Evolutionary conservation across 2,329 filamentous ascomycete species (phyloP), one percentile per base, ranked within the genome.

Genomic region (Aspergillus awamori): DNA sequence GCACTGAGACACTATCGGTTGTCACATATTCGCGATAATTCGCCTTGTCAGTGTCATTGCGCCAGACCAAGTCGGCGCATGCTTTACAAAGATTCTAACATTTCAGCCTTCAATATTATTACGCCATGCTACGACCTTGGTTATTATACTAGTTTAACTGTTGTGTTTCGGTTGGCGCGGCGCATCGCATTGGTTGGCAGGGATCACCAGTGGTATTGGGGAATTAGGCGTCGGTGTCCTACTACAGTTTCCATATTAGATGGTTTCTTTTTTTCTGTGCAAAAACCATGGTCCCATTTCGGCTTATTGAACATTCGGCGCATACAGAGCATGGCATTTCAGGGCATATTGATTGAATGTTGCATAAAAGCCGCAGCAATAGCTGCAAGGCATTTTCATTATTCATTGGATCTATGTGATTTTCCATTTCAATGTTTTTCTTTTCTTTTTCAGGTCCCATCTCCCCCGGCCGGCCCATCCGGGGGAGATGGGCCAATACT

Each of bases 251-350:
- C 30, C 36, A 56, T 11, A 43, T 45, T 45, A 30, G 43, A 56
- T 45, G 53, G 53, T 47, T 41, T 56, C 13, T 15, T 13, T 11
- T 36, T 36, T 36, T 36, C 11, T 30, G 28, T 11, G 28, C 28
- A 30, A 30, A 30, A 48, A 51, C 41, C 17, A 11, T 11, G 41
- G 41, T 45, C 41, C 17, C 17, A 22, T 59, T 59, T 53, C 47
- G 59, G 62, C 52, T 63, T 54, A 39, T 59, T 36, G 51, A 45
- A 58, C 59, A 47, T 57, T 43, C 41, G 62, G 62, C 62, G 59
- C 53, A 62, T 64, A 20, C 22, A 62, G 53, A 64, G 57, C 57
- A 62, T 60, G 53, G 57, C 53, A 59, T 62, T 47, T 26, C 30
- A 62, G 28, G 28, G 62, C 62, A 60, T 62, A 57, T 55, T 28